Percentiles rank a stretch among this genome's conserved stretches.
These are phyloP conservation scores for Tetrapyrgos nigripes DNA, from an alignment of 1,284 basidiomycete species.

Conservation along the genomic window DNA sequence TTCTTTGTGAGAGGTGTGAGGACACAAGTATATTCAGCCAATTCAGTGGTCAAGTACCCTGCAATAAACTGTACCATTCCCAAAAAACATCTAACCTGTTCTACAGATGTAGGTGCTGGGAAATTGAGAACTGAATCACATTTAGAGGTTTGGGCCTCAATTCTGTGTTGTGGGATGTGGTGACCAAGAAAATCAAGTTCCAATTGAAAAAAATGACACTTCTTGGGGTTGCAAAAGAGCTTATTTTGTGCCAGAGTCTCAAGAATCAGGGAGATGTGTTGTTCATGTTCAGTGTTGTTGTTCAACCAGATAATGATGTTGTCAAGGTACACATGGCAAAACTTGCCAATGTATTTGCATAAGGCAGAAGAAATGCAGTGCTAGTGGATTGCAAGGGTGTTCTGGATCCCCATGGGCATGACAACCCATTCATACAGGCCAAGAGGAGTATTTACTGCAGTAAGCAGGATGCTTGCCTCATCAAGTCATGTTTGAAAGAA, in stretches of 20 bases:
- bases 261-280: slow-evolving; percentile 34
- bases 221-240: slow-evolving; percentile 35
- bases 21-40: slow-evolving; percentile 37
- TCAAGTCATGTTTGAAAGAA: slow-evolving; percentile 44
- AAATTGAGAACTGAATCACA: slow-evolving; percentile 21
- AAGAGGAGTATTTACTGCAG: slow-evolving; percentile 35
- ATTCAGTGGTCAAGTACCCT: slow-evolving; percentile 33
- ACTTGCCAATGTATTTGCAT: slow-evolving; percentile 19
- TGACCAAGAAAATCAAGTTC: too few relatives aligned
- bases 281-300: slow-evolving; percentile 35
- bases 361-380: slow-evolving; percentile 33
- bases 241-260: slow-evolving; percentile 24
- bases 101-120: slow-evolving; percentile 26
- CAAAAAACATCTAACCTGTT: slow-evolving; percentile 34
- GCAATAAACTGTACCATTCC: slow-evolving; percentile 40
- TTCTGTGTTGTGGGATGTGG: too few relatives aligned
- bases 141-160: slow-evolving; percentile 26
- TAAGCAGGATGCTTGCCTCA: slow-evolving; percentile 35
- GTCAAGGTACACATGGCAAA: too few relatives aligned
- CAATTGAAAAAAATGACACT: slow-evolving; percentile 19
- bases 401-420: too few relatives aligned
- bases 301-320: slow-evolving; percentile 46
- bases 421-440: slow-evolving; percentile 41
- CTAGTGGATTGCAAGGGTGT: slow-evolving; percentile 39
- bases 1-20: too few relatives aligned